A percentile compares a stretch with the other conserved stretches of the same genome.
Conservation (phyloP, 2,329 filamentous ascomycete genomes). For the Paraphoma sp. region DNA sequence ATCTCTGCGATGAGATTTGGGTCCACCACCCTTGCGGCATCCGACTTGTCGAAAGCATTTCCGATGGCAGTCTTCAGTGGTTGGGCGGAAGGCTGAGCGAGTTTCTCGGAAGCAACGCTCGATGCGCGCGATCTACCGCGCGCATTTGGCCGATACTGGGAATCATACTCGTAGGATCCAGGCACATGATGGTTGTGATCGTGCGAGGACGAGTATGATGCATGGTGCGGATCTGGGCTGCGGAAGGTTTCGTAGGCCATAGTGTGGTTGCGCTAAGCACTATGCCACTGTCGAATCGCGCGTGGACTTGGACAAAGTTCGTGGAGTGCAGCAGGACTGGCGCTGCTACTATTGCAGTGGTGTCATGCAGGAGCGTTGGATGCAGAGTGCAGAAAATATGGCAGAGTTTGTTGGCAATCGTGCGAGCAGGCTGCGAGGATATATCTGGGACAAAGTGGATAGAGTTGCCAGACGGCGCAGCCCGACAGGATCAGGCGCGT, state of each 20-base stretch:
- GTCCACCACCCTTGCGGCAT: conserved; percentile 59
- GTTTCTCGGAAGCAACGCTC: conserved; percentile 35
- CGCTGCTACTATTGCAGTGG: conserved; percentile 27
- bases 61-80: conserved; percentile 65
- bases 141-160: conserved; percentile 29
- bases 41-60: conserved; percentile 61
- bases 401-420: conserved; percentile 4
- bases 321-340: conserved; percentile 24
- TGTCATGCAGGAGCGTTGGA: conserved; percentile 25
- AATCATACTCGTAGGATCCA: conserved; percentile 32
- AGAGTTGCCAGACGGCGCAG: conserved; percentile 19
- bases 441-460: conserved; percentile 10
- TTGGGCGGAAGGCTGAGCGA: conserved; percentile 50
- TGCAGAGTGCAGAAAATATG: conserved; percentile 9
- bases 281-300: conserved; percentile 24
- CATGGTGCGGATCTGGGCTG: conserved; percentile 23
- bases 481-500: conserved; percentile 18
- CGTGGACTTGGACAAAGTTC: conserved; percentile 7
- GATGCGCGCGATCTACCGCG: conserved; percentile 34
- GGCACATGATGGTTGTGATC: conserved; percentile 22
- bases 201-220: conserved; percentile 22
- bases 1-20: conserved; percentile 68
- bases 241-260: conserved; percentile 24
- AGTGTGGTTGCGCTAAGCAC: conserved; percentile 10
- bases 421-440: conserved; percentile 8